Base-by-base conservation (phyloP, 306 rosid species). In the Luffa acutangula region DNA sequence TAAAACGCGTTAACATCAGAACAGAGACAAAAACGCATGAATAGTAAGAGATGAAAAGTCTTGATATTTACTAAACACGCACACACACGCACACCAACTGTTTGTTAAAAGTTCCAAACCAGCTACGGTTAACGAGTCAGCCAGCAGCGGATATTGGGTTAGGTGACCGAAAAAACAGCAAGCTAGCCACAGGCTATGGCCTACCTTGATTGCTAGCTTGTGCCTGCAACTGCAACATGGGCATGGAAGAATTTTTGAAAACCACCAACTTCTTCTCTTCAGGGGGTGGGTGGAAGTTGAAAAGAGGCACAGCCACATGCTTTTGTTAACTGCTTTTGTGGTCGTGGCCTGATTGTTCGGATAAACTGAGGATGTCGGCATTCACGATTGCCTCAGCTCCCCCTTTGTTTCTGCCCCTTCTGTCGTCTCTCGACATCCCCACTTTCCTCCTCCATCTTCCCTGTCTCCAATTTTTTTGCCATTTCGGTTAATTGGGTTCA, bases 91-190 rank as follows among this genome's bases (percentile, higher is more conserved):
- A 2, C 39, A 69, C 75, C 75, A 42, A 69, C 73, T 70, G 76
- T 70, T 70, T 43, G 76, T 70, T 70, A 70, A 43, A 70, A 70
- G 76, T 43, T 45, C 49, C 13, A 43, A 41, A 42, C 75, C 75
- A 69, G 31, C 31, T 25, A 25, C 31, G 31, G 31, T 25, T 25
- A 25, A 25, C 31, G 31, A 25, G 31, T 25, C 31, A 25, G 31
- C 31, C 31, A 25, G 71, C 71, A 5, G n/a, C n/a, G 53, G 33
- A 66, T 15, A 17, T 66, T 66, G 49, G 6, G 73, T 42, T 20
- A 42, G 76, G 76, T 70, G 18, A 70, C 76, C 41, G 56, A 70
- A 70, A 41, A 67, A 18, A 42, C 34, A 62, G n/a, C 42, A 33
- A 11, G 69, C n/a, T 62, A 9, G 1, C 20, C 60, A 9, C 18